Evolutionary conservation across 1,284 basidiomycete species (phyloP).

Genomic region (Termitomyces sp.): DNA sequence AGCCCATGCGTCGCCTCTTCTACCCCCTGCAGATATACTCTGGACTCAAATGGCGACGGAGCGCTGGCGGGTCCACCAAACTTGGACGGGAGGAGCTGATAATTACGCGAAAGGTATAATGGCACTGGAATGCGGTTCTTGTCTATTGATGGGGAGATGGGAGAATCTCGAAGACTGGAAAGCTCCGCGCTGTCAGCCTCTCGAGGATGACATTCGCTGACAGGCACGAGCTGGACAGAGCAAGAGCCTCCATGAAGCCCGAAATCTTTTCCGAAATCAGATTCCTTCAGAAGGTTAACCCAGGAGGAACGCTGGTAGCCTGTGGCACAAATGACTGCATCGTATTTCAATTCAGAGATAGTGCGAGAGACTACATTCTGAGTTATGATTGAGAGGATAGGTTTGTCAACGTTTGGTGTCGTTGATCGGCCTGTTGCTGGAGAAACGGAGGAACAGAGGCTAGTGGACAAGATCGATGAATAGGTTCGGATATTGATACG

Average conservation of each 20-base stretch:
- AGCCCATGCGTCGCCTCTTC: conserved; percentile 55
- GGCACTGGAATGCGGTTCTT: conserved; percentile 21
- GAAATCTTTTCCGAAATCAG: conserved; percentile 39
- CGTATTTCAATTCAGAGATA: conserved; percentile 35
- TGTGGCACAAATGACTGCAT: conserved; percentile 51
- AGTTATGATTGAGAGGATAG: conserved; percentile 29
- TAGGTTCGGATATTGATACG: conserved; percentile 36
- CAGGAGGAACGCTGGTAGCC: conserved; percentile 52
- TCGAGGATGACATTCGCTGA: not conserved
- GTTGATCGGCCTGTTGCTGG: conserved; percentile 8
- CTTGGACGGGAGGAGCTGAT: conserved; percentile 35
- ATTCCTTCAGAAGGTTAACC: conserved; percentile 39
- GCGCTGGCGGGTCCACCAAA: conserved; percentile 6
- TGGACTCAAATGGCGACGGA: conserved; percentile 26
- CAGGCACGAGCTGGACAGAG: conserved; percentile 23
- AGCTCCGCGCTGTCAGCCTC: conserved; percentile 9
- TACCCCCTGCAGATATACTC: conserved; percentile 53
- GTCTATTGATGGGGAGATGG: conserved; percentile 18
- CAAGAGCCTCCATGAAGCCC: conserved; percentile 28
- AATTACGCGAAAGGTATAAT: conserved; percentile 41
- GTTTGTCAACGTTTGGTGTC: conserved; percentile 1
- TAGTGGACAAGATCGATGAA: conserved; percentile 34
- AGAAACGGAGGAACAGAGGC: conserved; percentile 21
- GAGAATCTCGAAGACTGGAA: conserved; percentile 22
- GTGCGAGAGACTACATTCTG: conserved; percentile 33